Percentiles rank a stretch among this genome's conserved stretches.
These are phyloP conservation scores for Prunus campanulata DNA, from an alignment of 306 rosid genomes.

Conservation along the genomic window DNA sequence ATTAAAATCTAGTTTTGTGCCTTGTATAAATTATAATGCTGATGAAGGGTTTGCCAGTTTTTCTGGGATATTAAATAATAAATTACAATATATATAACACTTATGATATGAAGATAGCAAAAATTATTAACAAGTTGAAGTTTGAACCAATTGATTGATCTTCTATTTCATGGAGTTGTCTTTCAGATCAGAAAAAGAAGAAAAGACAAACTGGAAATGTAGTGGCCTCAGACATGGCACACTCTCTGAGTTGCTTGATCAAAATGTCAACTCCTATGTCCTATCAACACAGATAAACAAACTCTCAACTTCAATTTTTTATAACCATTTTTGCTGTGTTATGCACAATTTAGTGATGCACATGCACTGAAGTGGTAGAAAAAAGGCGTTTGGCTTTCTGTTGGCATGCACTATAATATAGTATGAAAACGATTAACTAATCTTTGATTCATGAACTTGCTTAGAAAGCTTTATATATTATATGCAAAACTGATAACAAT, in stretches of 20 bases:
- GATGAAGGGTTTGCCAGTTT: too few species aligned
- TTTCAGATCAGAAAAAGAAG: background rate
- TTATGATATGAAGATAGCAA: too few species aligned
- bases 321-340: background rate
- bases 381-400: background rate
- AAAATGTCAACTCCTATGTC: background rate
- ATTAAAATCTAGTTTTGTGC: too few species aligned
- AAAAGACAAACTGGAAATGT: background rate
- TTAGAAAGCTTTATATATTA: background rate
- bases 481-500: constrained; percentile 3
- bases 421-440: background rate
- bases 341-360: background rate
- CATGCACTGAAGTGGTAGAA: background rate
- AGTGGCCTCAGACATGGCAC: background rate
- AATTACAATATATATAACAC: too few species aligned
- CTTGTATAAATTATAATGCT: too few species aligned
- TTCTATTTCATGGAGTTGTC: background rate
- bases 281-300: background rate
- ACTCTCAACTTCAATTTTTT: background rate
- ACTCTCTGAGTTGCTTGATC: background rate
- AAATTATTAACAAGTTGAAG: background rate
- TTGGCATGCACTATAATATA: constrained; percentile 11
- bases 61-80: too few species aligned
- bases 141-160: background rate
- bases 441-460: background rate